Evolutionary conservation across 176 grass and related monocot species (phyloP).

Genomic region (Oryza longistaminata): DNA sequence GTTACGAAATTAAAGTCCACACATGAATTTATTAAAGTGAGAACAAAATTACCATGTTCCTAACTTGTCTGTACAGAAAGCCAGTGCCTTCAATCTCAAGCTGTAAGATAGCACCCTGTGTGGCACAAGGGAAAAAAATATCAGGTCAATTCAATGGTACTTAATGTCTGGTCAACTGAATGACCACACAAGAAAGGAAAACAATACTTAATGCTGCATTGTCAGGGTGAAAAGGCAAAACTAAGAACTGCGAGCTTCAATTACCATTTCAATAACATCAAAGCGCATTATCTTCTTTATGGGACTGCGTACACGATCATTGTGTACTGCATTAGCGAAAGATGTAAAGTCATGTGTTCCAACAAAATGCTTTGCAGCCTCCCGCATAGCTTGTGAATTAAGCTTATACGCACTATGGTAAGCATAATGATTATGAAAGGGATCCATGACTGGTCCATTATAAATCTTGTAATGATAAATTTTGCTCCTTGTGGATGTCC

Average conservation of each 20-base stretch:
- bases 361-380: slow-evolving; percentile 84
- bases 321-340: slow-evolving; percentile 76
- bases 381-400: slow-evolving; percentile 67
- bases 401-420: slow-evolving; percentile 81
- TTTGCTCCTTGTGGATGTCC: slow-evolving; percentile 85
- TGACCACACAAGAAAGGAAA: background rate
- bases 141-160: slow-evolving; percentile 19
- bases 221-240: background rate
- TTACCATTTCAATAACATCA: slow-evolving; percentile 79
- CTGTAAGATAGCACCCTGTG: slow-evolving; percentile 76
- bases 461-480: slow-evolving; percentile 95
- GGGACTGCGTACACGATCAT: slow-evolving; percentile 61
- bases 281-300: slow-evolving; percentile 83
- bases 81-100: slow-evolving; percentile 92
- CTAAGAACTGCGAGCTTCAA: background rate
- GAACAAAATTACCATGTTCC: slow-evolving; percentile 85
- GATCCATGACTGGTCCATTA: slow-evolving; percentile 85
- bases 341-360: slow-evolving; percentile 90
- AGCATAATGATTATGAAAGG: slow-evolving; percentile 66
- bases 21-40: background rate
- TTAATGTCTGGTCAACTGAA: background rate
- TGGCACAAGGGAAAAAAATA: slow-evolving; percentile 35
- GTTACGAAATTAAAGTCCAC: slow-evolving; percentile 14
- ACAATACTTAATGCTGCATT: background rate
- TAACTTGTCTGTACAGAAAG: slow-evolving; percentile 97